phyloP scores from a whole-genome alignment of 306 rosid species.

The Arachis hypogaea region DNA sequence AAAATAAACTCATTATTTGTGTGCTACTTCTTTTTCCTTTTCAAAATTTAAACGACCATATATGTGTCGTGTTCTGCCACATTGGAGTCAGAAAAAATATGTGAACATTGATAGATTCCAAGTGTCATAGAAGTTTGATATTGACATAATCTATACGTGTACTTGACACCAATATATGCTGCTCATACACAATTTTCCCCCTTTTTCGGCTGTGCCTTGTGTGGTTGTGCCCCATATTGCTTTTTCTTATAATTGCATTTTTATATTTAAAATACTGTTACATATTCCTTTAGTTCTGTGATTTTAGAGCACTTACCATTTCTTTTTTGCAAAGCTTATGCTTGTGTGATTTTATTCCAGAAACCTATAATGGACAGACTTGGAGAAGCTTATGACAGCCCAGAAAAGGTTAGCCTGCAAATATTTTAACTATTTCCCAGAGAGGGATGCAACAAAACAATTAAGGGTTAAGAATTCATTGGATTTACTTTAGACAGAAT shows the following conservation, averaged over 20 bases:
- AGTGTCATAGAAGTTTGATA: not conserved
- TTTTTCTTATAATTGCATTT: slow-evolving; percentile 17
- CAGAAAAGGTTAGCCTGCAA: slow-evolving; percentile 69
- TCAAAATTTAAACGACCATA: not conserved
- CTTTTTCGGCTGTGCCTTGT: not conserved
- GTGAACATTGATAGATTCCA: not conserved
- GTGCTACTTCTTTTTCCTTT: too few species aligned
- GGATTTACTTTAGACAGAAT: slow-evolving; percentile 67
- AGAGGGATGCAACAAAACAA: slow-evolving; percentile 10
- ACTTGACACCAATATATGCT: not conserved
- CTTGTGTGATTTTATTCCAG: slow-evolving; percentile 53
- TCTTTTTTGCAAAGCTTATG: slow-evolving; percentile 27
- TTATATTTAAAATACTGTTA: slow-evolving; percentile 15
- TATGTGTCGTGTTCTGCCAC: not conserved
- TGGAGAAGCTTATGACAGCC: slow-evolving; percentile 88
- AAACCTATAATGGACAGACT: slow-evolving; percentile 93
- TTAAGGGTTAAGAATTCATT: slow-evolving; percentile 38
- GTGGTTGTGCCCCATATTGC: not conserved
- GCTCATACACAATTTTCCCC: not conserved
- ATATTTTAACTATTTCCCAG: slow-evolving; percentile 28
- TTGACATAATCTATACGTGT: not conserved
- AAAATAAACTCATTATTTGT: not conserved
- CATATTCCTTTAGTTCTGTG: slow-evolving; percentile 5
- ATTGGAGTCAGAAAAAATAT: too few species aligned
- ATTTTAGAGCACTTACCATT: slow-evolving; percentile 9